phyloP scores from a whole-genome alignment of 306 rosid species.

The Carpinus fangiana region DNA sequence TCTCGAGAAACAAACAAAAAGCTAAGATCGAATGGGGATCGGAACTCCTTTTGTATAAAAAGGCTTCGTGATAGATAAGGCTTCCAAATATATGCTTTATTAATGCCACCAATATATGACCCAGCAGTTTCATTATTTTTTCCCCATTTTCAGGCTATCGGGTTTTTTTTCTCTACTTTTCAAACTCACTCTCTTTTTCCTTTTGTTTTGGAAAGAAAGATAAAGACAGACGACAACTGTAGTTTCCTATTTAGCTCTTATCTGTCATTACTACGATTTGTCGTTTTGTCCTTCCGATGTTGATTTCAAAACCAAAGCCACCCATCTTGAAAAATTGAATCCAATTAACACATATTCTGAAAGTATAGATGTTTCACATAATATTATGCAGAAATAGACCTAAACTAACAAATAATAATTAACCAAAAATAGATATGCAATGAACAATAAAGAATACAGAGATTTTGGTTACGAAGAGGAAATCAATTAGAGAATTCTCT shows the following conservation, averaged over 20 bases:
- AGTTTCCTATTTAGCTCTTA: not conserved
- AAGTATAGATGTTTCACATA: no score
- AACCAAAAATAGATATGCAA: no score
- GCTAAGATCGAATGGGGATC: not conserved
- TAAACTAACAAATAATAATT: no score
- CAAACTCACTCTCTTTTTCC: not conserved
- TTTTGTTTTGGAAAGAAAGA: not conserved
- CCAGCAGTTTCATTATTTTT: not conserved
- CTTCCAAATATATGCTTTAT: not conserved
- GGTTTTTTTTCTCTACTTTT: not conserved
- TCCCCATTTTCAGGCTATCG: not conserved
- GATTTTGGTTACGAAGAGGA: no score
- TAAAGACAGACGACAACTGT: not conserved
- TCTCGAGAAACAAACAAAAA: not conserved
- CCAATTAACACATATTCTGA: no score
- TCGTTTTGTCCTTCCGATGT: not conserved
- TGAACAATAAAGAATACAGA: no score
- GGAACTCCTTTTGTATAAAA: not conserved
- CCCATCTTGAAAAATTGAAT: no score
- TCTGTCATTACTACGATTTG: constrained; percentile 6
- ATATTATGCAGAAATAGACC: no score
- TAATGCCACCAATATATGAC: not conserved
- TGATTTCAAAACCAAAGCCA: not conserved
- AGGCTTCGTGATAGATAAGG: constrained; percentile 18
- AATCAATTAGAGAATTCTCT: no score